Conservation (phyloP, 768 basidiomycete genomes). For the Boletus sp. region DNA sequence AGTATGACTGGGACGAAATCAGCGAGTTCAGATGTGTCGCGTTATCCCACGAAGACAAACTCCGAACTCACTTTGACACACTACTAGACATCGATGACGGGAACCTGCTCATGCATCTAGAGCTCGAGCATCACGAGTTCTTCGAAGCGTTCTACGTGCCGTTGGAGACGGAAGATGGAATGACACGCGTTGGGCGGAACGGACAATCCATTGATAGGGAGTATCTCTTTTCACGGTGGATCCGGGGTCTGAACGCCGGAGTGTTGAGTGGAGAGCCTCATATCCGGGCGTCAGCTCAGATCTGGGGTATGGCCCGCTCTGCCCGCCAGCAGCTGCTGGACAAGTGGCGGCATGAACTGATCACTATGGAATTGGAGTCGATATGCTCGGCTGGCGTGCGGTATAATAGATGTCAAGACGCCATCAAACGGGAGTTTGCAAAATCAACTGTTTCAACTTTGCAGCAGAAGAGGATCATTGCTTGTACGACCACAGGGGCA, state of each 20-base stretch:
- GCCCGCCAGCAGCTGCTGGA: conserved; percentile 27
- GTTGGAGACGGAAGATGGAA: conserved; percentile 35
- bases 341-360: conserved; percentile 36
- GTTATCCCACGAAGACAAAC: conserved; percentile 32
- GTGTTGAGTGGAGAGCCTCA: conserved; percentile 31
- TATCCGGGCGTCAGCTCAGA: conserved; percentile 23
- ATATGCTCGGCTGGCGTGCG: conserved; percentile 27
- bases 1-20: conserved; percentile 7
- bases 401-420: conserved; percentile 38
- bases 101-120: conserved; percentile 40
- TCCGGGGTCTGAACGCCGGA: conserved; percentile 41
- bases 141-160: conserved; percentile 47
- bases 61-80: not conserved
- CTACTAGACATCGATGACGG: conserved; percentile 25
- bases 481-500: conserved; percentile 66
- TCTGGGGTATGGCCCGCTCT: conserved; percentile 39
- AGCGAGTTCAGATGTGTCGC: conserved; percentile 29
- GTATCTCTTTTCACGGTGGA: conserved; percentile 52
- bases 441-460: conserved; percentile 35
- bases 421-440: conserved; percentile 34
- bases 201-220: conserved; percentile 35
- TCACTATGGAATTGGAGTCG: conserved; percentile 29
- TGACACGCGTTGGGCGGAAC: conserved; percentile 40
- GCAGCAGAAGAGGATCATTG: conserved; percentile 53
- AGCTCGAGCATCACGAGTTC: conserved; percentile 43